These are phyloP conservation scores for Escallonia herrerae DNA, from an alignment of 129 eudicot genomes.

Conservation along the genomic window DNA sequence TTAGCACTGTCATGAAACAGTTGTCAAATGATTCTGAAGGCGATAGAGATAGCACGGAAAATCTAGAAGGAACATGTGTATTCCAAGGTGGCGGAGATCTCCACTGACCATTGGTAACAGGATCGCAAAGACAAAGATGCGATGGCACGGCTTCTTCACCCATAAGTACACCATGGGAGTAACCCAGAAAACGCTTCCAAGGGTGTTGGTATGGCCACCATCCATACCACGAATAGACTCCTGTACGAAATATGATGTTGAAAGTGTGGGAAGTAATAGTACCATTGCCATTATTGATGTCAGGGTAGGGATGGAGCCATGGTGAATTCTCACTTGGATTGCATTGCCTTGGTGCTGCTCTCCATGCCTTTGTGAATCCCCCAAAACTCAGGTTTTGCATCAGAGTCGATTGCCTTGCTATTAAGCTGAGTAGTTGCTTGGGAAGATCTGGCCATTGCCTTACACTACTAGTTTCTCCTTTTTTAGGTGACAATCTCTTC, in stretches of 20 bases:
- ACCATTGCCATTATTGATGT: neutral
- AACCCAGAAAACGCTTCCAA: conserved; percentile 5
- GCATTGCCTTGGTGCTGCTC: conserved; percentile 8
- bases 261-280: neutral
- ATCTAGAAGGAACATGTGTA: neutral
- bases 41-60: neutral
- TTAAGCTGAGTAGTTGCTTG: neutral
- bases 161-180: conserved; percentile 14
- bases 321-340: neutral
- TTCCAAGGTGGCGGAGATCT: conserved; percentile 19
- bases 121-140: neutral
- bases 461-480: neutral
- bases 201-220: neutral
- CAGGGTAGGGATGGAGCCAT: neutral
- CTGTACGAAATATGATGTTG: neutral
- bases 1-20: conserved; percentile 11
- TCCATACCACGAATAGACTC: neutral
- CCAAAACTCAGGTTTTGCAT: conserved; percentile 2
- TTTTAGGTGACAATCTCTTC: neutral
- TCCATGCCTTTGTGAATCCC: conserved; percentile 11
- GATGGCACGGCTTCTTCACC: neutral
- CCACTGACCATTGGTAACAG: neutral
- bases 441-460: conserved; percentile 16
- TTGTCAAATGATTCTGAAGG: no score
- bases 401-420: neutral